Evolutionary conservation across 768 basidiomycete species (phyloP), one percentile per base, ranked within the genome.

Genomic region (Cystoderma amianthinum): DNA sequence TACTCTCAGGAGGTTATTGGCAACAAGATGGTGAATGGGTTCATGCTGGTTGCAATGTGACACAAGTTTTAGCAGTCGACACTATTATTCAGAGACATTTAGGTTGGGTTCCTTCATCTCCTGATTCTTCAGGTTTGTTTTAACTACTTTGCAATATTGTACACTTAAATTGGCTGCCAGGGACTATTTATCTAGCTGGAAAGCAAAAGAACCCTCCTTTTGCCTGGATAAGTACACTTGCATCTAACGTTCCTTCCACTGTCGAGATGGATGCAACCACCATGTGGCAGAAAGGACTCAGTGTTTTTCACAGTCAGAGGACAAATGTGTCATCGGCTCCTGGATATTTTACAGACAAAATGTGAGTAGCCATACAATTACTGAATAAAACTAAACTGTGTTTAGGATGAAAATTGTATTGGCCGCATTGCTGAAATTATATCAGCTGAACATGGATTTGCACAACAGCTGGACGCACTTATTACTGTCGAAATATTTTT

Each of bases 1-100:
- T 58, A 0, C 28, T 59, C 0, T 57, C 44, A 21, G 61, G 64
- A 2, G 62, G 66, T 1, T 65, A 41, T 21, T 64, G 59, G 60
- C 17, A 38, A 18, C 20, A 39, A 5, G 2, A 5, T 12, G 18
- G 24, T 39, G 4, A 5, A 9, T 13, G 6, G 13, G 17, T 32
- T 9, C 2, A 39, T 36, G 11, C 28, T 11, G 38, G 25, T 13
- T 20, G 23, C n/a, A 22, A 33, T 18, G 38, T 38, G 2, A 19
- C 24, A n/a, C 36, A 38, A 3, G 46, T 46, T 25, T 18, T 49
- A 13, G 24, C 17, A 1, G 30, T 32, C 1, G 44, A 49, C 33
- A 9, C 6, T 9, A 25, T 40, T 18, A 39, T 49, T n/a, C 48
- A 49, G 33, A 44, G 42, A 3, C 42, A 42, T 3, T 34, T 49